These are phyloP conservation scores for Ophiostoma perfectum DNA, from an alignment of 2,329 filamentous ascomycete genomes.

Conservation along the genomic window DNA sequence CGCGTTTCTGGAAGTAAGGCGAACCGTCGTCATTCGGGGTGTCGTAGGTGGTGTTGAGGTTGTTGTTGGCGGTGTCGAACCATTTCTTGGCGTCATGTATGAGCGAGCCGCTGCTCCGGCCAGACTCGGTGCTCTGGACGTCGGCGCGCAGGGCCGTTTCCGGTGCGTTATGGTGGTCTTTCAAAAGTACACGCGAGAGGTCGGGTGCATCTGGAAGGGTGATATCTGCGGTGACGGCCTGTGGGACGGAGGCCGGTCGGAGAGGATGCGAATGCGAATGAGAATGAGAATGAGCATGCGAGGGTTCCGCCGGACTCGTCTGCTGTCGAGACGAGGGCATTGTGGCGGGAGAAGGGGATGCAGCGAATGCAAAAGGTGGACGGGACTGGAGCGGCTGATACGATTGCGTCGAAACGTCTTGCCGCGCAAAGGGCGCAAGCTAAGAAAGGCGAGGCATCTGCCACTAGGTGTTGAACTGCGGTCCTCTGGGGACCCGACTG, in stretches of 20 bases:
- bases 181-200: no score
- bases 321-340: background rate
- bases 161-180: no score
- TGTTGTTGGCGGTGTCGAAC: slow-evolving; percentile 51
- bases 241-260: background rate
- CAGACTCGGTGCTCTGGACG: slow-evolving; percentile 34
- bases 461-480: background rate
- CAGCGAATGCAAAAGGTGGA: background rate
- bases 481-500: background rate
- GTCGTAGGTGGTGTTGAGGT: slow-evolving; percentile 39
- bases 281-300: no score
- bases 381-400: background rate
- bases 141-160: no score
- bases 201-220: background rate
- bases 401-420: slow-evolving; percentile 15
- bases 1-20: slow-evolving; percentile 49
- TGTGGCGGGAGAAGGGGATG: background rate
- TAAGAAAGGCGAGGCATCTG: slow-evolving; percentile 16
- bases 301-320: background rate
- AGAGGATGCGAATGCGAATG: background rate
- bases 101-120: slow-evolving; percentile 45
- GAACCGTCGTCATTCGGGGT: background rate
- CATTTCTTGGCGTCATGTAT: slow-evolving; percentile 49
- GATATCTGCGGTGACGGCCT: background rate
- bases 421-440: slow-evolving; percentile 18